These are phyloP conservation scores for Trichoderma brevicompactum DNA, from an alignment of 2,329 filamentous ascomycete genomes.

Conservation along the genomic window DNA sequence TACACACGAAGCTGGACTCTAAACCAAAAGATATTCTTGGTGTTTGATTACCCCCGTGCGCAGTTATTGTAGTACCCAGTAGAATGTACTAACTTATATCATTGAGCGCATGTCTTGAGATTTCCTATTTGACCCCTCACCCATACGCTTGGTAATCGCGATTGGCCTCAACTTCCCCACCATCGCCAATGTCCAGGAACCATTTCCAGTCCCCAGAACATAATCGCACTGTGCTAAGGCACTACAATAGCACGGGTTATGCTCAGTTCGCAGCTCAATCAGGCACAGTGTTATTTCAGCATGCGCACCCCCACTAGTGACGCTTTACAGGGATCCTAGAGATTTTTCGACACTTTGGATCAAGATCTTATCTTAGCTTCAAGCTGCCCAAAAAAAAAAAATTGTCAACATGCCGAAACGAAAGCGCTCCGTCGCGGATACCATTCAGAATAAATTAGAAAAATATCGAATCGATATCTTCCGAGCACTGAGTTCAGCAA, in stretches of 20 bases:
- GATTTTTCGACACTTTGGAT: slow-evolving; percentile 11
- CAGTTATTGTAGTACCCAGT: neutral
- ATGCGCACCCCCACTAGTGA: neutral
- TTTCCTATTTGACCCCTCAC: slow-evolving; percentile 17
- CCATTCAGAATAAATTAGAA: slow-evolving; percentile 55
- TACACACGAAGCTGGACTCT: neutral
- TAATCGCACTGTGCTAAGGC: neutral
- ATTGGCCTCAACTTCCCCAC: slow-evolving; percentile 8
- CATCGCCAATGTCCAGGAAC: neutral
- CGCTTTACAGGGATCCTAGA: neutral
- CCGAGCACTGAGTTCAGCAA: slow-evolving; percentile 71
- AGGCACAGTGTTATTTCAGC: neutral
- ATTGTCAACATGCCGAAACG: slow-evolving; percentile 58
- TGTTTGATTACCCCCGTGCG: neutral
- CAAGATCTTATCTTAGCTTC: slow-evolving; percentile 28
- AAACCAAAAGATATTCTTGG: neutral
- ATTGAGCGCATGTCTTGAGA: neutral
- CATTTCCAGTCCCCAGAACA: neutral
- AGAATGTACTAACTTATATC: too few relatives aligned
- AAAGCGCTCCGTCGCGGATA: slow-evolving; percentile 54
- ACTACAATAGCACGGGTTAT: too few relatives aligned
- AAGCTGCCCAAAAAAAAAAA: slow-evolving; percentile 15
- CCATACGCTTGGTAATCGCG: neutral
- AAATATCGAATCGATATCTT: slow-evolving; percentile 64
- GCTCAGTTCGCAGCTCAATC: neutral